Conservation (phyloP, 2,329 filamentous ascomycete genomes). For the Phyllosticta capitalensis region DNA sequence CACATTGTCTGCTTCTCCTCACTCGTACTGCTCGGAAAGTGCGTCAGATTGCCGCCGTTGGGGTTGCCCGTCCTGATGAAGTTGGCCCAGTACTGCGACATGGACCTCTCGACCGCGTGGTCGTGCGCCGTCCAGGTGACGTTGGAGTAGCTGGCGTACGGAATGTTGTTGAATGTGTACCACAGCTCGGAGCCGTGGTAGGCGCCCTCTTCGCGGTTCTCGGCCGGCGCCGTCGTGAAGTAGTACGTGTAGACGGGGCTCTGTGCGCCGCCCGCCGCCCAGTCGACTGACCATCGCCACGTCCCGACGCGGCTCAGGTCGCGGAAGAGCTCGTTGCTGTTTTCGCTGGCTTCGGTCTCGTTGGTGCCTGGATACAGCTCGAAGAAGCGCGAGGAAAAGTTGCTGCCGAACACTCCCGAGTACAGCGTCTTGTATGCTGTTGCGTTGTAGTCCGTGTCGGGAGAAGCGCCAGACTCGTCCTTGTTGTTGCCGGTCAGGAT, state of each 20-base stretch:
- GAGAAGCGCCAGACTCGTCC: constrained; percentile 46
- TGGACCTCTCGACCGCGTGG: constrained; percentile 17
- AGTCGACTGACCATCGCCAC: constrained; percentile 17
- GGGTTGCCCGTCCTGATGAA: constrained; percentile 6
- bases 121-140: constrained; percentile 20
- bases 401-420: constrained; percentile 12
- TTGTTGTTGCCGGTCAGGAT: constrained; percentile 48
- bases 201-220: constrained; percentile 24
- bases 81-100: constrained; percentile 4
- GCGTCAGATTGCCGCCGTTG: not conserved
- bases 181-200: constrained; percentile 32
- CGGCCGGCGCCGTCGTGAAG: constrained; percentile 29
- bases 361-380: not conserved
- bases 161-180: constrained; percentile 30
- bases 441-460: constrained; percentile 38
- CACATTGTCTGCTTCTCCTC: constrained; percentile 1
- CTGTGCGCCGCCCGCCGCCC: constrained; percentile 12
- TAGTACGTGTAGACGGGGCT: constrained; percentile 27
- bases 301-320: constrained; percentile 21
- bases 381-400: not conserved
- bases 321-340: constrained; percentile 10
- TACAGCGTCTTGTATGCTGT: not conserved
- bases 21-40: not conserved
- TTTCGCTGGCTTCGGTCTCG: constrained; percentile 12
- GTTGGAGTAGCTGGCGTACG: constrained; percentile 14